phyloP scores from a whole-genome alignment of 352 stramenopile genomes.

The Aphanomyces astaci region DNA sequence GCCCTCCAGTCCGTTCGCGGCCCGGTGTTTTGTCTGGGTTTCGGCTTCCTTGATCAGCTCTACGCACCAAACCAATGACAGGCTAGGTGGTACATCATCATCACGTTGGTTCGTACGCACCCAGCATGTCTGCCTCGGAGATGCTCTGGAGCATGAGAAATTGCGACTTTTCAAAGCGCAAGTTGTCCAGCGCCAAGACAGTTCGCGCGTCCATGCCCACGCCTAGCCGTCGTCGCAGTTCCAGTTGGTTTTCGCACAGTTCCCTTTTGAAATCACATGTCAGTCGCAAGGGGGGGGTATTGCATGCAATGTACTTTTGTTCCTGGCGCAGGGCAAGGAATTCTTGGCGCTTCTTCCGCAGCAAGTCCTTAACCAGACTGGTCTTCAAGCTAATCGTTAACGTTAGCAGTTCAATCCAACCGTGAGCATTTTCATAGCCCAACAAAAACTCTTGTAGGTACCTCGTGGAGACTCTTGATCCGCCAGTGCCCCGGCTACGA shows the following conservation, averaged over 20 bases:
- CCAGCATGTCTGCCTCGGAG: constrained; percentile 40
- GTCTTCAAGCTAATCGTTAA: constrained; percentile 16
- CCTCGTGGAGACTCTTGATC: neutral
- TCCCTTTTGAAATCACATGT: constrained; percentile 25
- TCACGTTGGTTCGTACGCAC: too few relatives aligned
- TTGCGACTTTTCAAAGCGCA: constrained; percentile 50
- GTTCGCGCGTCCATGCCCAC: constrained; percentile 67
- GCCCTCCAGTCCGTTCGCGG: neutral
- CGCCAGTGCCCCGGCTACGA: neutral
- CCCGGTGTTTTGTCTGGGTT: neutral
- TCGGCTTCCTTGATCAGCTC: neutral
- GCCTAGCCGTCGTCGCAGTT: constrained; percentile 46
- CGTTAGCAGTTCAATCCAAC: too few relatives aligned
- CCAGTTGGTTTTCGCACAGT: constrained; percentile 39
- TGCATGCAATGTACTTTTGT: neutral
- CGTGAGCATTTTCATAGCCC: too few relatives aligned
- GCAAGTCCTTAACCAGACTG: constrained; percentile 1
- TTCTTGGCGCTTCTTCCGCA: constrained; percentile 6
- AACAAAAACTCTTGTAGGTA: too few relatives aligned
- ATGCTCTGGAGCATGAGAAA: constrained; percentile 62
- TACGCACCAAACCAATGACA: neutral
- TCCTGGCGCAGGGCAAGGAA: neutral
- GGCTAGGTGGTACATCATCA: too few relatives aligned
- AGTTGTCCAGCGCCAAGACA: constrained; percentile 53
- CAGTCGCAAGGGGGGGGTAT: neutral